A percentile compares a stretch with the other conserved stretches of the same genome.
Evolutionary conservation across 768 basidiomycete species (phyloP).

Genomic region (Tephrocybe sp.): DNA sequence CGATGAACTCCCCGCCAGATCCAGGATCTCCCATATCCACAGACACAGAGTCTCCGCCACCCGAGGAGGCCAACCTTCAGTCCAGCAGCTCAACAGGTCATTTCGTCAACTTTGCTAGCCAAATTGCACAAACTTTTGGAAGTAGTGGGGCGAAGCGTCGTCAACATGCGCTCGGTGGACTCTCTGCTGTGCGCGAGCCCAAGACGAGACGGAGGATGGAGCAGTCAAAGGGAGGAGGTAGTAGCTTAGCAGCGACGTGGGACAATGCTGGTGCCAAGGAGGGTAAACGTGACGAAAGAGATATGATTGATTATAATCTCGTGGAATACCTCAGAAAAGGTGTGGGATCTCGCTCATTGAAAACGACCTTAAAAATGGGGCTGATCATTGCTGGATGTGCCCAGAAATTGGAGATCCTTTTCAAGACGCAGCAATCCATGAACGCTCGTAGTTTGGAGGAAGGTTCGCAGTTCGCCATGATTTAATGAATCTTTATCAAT

Average conservation of each 20-base stretch:
- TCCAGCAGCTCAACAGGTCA: constrained; percentile 11
- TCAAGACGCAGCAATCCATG: constrained; percentile 33
- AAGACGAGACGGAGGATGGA: constrained; percentile 53
- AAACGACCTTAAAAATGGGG: background rate
- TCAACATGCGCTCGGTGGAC: constrained; percentile 42
- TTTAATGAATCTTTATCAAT: no score
- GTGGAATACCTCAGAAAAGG: constrained; percentile 60
- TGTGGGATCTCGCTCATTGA: constrained; percentile 20
- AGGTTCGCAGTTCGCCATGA: background rate
- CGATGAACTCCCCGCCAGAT: constrained; percentile 42
- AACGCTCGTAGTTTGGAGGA: constrained; percentile 11
- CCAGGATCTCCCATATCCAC: constrained; percentile 41
- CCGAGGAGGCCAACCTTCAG: constrained; percentile 34
- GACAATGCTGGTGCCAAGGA: constrained; percentile 27
- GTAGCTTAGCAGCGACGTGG: constrained; percentile 15
- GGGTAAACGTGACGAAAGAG: constrained; percentile 53
- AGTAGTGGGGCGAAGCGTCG: constrained; percentile 47
- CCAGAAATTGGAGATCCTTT: constrained; percentile 61
- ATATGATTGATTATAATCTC: constrained; percentile 47
- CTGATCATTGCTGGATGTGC: constrained; percentile 4
- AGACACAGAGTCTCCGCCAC: constrained; percentile 42
- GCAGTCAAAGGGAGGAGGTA: constrained; percentile 20
- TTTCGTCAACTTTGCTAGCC: constrained; percentile 33
- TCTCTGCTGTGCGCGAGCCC: constrained; percentile 45
- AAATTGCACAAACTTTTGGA: constrained; percentile 34